phyloP scores from a whole-genome alignment of 2,329 filamentous ascomycete species.

The Madurella mycetomatis region DNA sequence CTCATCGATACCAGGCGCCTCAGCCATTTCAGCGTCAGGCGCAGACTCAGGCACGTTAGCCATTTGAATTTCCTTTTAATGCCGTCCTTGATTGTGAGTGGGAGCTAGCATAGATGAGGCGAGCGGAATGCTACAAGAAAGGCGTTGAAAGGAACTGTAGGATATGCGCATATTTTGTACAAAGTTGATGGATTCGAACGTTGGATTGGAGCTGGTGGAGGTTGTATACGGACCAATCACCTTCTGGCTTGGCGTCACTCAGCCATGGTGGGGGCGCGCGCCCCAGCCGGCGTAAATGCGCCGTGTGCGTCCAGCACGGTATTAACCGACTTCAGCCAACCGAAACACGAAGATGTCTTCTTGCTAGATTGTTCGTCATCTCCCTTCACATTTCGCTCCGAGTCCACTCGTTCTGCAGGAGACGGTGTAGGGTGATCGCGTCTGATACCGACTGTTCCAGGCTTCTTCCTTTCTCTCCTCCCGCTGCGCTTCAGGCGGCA shows the following conservation, averaged over 20 bases:
- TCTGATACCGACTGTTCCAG: background rate
- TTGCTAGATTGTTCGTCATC: background rate
- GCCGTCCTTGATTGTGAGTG: background rate
- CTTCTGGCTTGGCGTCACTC: background rate
- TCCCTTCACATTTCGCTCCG: background rate
- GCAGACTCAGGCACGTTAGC: background rate
- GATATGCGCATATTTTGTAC: slow-evolving; percentile 25
- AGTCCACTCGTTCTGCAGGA: background rate
- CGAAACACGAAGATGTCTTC: slow-evolving; percentile 5
- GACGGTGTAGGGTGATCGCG: background rate
- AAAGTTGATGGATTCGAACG: background rate
- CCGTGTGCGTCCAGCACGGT: slow-evolving; percentile 1
- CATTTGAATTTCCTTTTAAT: background rate
- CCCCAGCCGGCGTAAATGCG: slow-evolving; percentile 12
- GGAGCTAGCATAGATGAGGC: background rate
- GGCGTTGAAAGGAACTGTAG: slow-evolving; percentile 1
- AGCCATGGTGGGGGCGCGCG: background rate
- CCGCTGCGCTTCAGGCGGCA: background rate
- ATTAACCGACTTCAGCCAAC: slow-evolving; percentile 6
- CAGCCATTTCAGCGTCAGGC: background rate
- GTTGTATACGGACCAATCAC: slow-evolving; percentile 9
- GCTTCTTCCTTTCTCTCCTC: background rate
- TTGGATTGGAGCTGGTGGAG: slow-evolving; percentile 2
- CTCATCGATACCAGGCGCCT: background rate
- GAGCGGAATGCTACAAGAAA: slow-evolving; percentile 24